Base-by-base conservation (phyloP, 2,329 filamentous ascomycete species). In the Pseudogymnoascus sp. region DNA sequence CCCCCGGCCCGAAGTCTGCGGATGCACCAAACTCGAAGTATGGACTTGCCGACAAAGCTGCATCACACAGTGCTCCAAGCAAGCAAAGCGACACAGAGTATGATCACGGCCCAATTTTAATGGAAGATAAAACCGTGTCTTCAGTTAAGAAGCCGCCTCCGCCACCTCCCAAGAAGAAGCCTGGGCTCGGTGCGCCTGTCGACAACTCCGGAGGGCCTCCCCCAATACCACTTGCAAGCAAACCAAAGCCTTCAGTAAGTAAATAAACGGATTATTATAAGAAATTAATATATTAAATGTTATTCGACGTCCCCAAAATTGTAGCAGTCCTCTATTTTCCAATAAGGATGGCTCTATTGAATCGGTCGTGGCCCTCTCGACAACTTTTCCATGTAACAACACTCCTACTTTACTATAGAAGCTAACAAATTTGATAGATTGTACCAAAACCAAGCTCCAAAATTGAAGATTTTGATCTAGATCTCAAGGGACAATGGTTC, bases 1-100 rank as follows among this genome's bases (percentile, higher is more conserved):
- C 78, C 12, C 71, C 76, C 12, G 81, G 81, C 1, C 79, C 75
- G 71, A 73, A 77, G 64, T 67, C 69, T 5, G 70, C 69, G 15
- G 71, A 70, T 60, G 69, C 68, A 37, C 21, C 70, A 33, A 70
- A 71, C 57, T 64, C 58, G 3, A 70, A 70, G 58, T 71, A 72
- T 58, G 68, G 69, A 0, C 63, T 71, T 61, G 59, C 67, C 15
- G 65, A 69, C 58, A 70, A 70, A 61, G 62, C 69, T 39, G 65
- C 65, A 30, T 59, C 63, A 3, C 66, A 65, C 58, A 65, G 62
- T 39, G 61, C 62, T 9, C 39, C 59, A 15, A 58, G 18, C 37
- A 59, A 59, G 35, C 55, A 35, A 33, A 8, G n/a, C 15, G 21
- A 23, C 26, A 39, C 61, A 39, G 61, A 60, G 37, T 37, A 64